These are phyloP conservation scores for Apiotrichum sp. DNA, from an alignment of 1,284 basidiomycete genomes.

Conservation along the genomic window DNA sequence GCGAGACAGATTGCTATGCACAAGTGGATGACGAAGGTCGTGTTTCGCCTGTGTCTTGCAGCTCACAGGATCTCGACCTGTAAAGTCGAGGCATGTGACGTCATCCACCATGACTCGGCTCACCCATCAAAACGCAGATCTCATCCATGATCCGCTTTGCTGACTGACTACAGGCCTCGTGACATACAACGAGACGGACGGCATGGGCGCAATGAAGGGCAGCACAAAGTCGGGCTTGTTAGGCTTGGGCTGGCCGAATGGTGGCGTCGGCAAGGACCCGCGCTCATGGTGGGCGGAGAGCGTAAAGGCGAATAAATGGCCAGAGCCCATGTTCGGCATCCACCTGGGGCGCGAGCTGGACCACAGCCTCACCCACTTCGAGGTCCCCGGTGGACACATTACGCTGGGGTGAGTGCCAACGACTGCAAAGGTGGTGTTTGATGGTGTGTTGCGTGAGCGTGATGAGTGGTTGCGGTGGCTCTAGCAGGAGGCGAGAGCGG, in stretches of 20 bases:
- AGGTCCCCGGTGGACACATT: slow-evolving; percentile 59
- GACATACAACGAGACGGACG: slow-evolving; percentile 23
- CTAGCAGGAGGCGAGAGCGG: no score
- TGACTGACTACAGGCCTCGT: slow-evolving; percentile 18
- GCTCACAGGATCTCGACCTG: no score
- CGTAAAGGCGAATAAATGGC: slow-evolving; percentile 43
- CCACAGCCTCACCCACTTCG: slow-evolving; percentile 47
- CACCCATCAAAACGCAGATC: no score
- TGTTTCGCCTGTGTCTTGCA: no score
- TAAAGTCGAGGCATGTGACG: no score
- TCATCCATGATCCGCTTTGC: no score
- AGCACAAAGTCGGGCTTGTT: slow-evolving; percentile 41
- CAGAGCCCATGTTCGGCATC: slow-evolving; percentile 65
- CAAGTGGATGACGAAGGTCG: no score
- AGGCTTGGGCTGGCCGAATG: slow-evolving; percentile 44
- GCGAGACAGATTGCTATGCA: no score
- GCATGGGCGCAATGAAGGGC: slow-evolving; percentile 21
- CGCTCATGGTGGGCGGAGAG: slow-evolving; percentile 40
- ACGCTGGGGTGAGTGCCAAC: slow-evolving; percentile 49
- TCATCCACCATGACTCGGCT: no score
- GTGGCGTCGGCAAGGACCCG: slow-evolving; percentile 17
- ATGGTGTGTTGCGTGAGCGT: no score
- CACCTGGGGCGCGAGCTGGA: slow-evolving; percentile 56
- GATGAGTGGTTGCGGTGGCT: no score
- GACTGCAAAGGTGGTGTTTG: background rate